Evolutionary conservation across 108 stramenopile species (phyloP).

Genomic region (Nitzschia sp.): DNA sequence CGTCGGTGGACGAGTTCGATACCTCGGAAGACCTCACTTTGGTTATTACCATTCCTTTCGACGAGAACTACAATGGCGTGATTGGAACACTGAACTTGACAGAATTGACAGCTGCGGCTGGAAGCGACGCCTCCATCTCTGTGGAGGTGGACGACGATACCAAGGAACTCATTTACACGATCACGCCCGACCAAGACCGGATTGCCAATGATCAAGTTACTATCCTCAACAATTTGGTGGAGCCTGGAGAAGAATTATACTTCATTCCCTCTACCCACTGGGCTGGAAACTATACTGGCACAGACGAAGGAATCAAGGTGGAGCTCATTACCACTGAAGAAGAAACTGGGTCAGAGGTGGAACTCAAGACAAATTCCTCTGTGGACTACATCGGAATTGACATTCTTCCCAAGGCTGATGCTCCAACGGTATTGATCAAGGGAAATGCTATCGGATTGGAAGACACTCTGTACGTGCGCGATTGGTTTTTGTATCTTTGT

Average conservation of each 20-base stretch:
- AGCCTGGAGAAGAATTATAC: background rate
- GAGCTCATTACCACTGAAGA: background rate
- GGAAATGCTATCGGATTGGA: slow-evolving; percentile 14
- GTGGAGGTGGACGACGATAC: no score
- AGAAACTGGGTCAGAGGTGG: background rate
- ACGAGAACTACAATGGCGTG: background rate
- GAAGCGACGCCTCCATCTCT: background rate
- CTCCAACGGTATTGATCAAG: slow-evolving; percentile 3
- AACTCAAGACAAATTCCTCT: background rate
- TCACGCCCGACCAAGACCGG: background rate
- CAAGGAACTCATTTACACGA: no score
- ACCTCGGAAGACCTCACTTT: background rate
- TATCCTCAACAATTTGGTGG: background rate
- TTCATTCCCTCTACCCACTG: slow-evolving; percentile 3
- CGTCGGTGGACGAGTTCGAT: slow-evolving; percentile 1
- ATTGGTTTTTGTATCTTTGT: background rate
- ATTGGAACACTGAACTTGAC: slow-evolving; percentile 2
- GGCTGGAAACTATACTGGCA: slow-evolving; percentile 8
- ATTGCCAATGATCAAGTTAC: background rate
- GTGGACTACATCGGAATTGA: background rate
- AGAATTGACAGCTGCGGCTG: background rate
- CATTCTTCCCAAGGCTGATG: slow-evolving; percentile 3
- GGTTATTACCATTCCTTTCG: background rate
- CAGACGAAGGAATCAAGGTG: slow-evolving; percentile 1
- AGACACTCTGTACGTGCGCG: background rate